Conservation (phyloP, 75 land plant genomes). For the Azolla pinnata region DNA sequence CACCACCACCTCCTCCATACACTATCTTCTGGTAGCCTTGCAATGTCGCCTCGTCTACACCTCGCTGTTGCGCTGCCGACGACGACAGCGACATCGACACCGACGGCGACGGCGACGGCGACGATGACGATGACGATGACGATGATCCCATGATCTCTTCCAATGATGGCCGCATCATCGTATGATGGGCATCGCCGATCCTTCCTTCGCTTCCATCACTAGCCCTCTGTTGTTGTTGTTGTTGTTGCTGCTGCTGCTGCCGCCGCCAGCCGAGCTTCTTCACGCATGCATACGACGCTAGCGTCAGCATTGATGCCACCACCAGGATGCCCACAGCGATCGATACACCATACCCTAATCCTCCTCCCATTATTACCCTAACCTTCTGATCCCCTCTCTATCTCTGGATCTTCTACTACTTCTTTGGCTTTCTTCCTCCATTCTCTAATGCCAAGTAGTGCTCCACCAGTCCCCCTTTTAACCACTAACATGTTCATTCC, state of each 20-base stretch:
- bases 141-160: too few relatives aligned
- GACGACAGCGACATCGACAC: neutral
- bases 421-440: too few relatives aligned
- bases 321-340: neutral
- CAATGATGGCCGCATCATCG: too few relatives aligned
- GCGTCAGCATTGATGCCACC: neutral
- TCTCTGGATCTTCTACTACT: too few relatives aligned
- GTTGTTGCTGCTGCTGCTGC: neutral
- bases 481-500: too few relatives aligned
- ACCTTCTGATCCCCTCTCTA: too few relatives aligned
- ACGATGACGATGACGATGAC: neutral
- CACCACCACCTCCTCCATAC: neutral
- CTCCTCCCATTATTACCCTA: too few relatives aligned
- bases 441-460: too few relatives aligned
- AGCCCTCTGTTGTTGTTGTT: too few relatives aligned
- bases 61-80: neutral
- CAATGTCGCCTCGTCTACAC: neutral
- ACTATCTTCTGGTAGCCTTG: neutral
- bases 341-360: neutral
- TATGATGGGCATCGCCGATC: too few relatives aligned
- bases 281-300: neutral
- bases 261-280: neutral
- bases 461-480: too few relatives aligned
- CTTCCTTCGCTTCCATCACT: too few relatives aligned
- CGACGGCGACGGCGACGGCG: neutral